These are phyloP conservation scores for Monosporozyma servazzii DNA, from an alignment of 805 yeast genomes.

Conservation along the genomic window DNA sequence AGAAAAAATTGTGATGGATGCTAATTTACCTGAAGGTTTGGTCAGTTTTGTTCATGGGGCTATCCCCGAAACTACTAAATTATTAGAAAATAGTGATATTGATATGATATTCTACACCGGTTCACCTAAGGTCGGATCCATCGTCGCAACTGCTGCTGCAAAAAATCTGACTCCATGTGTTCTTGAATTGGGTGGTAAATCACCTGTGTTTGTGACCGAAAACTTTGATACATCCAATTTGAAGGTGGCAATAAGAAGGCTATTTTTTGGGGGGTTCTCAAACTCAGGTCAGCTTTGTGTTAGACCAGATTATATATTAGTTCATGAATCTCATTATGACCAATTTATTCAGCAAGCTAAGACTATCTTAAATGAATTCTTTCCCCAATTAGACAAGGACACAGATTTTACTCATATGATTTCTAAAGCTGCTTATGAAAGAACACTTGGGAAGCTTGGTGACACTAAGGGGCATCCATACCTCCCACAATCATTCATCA, in stretches of 20 bases:
- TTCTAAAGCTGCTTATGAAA: conserved; percentile 43
- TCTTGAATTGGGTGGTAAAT: conserved; percentile 87
- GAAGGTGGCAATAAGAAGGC: conserved; percentile 44
- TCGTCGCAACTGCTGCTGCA: conserved; percentile 77
- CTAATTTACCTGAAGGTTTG: conserved; percentile 44
- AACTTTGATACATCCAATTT: conserved; percentile 38
- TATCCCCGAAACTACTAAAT: conserved; percentile 47
- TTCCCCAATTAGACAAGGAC: conserved; percentile 30
- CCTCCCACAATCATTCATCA: conserved; percentile 3
- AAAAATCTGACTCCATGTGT: conserved; percentile 70
- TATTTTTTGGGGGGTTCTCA: conserved; percentile 67
- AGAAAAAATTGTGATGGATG: conserved; percentile 42
- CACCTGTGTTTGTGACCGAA: conserved; percentile 66
- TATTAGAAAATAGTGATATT: conserved; percentile 50
- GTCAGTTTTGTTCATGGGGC: conserved; percentile 67
- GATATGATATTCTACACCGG: conserved; percentile 89
- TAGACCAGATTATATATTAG: conserved; percentile 74
- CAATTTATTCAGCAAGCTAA: conserved; percentile 37
- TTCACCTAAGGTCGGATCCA: conserved; percentile 61
- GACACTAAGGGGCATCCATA: conserved; percentile 39
- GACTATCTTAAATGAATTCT: conserved; percentile 38
- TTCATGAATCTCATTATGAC: conserved; percentile 49
- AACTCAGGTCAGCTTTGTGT: conserved; percentile 91
- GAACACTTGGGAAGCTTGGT: conserved; percentile 37
- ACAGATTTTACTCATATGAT: conserved; percentile 55